A percentile compares a stretch with the other conserved stretches of the same genome.
Evolutionary conservation across 2,329 filamentous ascomycete species (phyloP).

Genomic region (Sporothrix globosa): DNA sequence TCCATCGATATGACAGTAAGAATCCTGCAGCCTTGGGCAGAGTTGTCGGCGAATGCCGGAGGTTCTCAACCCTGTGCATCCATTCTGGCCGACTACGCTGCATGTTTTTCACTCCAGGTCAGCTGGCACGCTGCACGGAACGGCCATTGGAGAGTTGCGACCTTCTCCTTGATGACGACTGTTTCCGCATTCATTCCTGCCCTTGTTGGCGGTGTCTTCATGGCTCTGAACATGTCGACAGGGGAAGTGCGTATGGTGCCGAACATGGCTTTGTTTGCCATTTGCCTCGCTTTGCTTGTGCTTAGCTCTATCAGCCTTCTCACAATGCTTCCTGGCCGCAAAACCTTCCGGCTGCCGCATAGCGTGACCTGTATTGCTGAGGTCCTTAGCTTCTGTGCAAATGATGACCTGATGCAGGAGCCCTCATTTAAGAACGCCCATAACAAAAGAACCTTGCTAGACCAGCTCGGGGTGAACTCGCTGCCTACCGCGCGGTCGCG

Average conservation of each 20-base stretch:
- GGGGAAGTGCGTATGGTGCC: constrained; percentile 68
- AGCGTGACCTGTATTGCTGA: constrained; percentile 72
- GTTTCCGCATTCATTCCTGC: constrained; percentile 67
- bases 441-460: constrained; percentile 69
- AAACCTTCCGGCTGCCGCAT: constrained; percentile 70
- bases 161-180: constrained; percentile 61
- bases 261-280: constrained; percentile 71
- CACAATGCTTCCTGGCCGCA: constrained; percentile 58
- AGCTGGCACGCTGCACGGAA: constrained; percentile 62
- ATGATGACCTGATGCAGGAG: constrained; percentile 71
- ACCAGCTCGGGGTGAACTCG: constrained; percentile 63
- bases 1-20: constrained; percentile 68
- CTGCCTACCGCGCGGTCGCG: constrained; percentile 52
- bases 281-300: constrained; percentile 71
- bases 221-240: constrained; percentile 64
- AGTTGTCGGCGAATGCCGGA: constrained; percentile 55
- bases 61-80: constrained; percentile 66
- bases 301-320: constrained; percentile 69
- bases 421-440: constrained; percentile 68
- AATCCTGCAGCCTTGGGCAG: constrained; percentile 69
- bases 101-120: constrained; percentile 64
- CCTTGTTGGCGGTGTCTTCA: constrained; percentile 71
- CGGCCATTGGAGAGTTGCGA: constrained; percentile 67
- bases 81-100: constrained; percentile 71
- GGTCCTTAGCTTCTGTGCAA: constrained; percentile 75